Evolutionary conservation across 1,139 yeast species (phyloP).

Genomic region (Suzukiozyma palmioleophila): DNA sequence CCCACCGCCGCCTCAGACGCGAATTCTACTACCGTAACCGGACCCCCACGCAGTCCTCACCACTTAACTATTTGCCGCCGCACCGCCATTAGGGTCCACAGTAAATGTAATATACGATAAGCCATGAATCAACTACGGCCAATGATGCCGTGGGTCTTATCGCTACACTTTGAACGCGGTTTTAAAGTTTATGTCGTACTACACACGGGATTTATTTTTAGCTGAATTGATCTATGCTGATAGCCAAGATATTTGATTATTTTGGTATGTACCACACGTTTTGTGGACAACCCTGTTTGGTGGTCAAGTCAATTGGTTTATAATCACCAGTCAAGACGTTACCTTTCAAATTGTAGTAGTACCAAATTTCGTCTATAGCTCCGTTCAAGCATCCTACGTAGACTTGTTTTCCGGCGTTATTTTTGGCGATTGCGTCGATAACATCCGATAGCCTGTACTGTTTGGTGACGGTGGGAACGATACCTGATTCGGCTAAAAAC

Average conservation of each 20-base stretch:
- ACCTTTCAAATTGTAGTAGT: constrained; percentile 34
- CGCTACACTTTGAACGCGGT: too few species aligned
- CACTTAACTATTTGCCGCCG: too few species aligned
- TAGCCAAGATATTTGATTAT: constrained; percentile 7
- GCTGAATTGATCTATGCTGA: background rate
- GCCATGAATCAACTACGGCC: too few species aligned
- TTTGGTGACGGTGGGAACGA: constrained; percentile 26
- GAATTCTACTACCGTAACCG: too few species aligned
- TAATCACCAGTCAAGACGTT: constrained; percentile 33
- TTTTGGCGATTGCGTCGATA: constrained; percentile 25
- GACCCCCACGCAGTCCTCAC: too few species aligned
- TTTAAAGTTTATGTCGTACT: too few species aligned
- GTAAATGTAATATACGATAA: too few species aligned
- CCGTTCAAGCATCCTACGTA: constrained; percentile 33
- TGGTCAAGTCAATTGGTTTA: constrained; percentile 24
- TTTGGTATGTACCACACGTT: constrained; percentile 32
- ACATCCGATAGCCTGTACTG: constrained; percentile 30
- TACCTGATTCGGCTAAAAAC: constrained; percentile 31
- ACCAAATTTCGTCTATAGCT: constrained; percentile 36
- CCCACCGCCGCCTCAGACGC: too few species aligned
- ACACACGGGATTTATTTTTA: too few species aligned
- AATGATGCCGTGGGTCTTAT: too few species aligned
- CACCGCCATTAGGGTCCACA: too few species aligned
- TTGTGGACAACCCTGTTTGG: constrained; percentile 23
- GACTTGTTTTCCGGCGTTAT: constrained; percentile 27